Base-by-base conservation (phyloP, 139 green algal species). In the Auxenochlorella protothecoides region DNA sequence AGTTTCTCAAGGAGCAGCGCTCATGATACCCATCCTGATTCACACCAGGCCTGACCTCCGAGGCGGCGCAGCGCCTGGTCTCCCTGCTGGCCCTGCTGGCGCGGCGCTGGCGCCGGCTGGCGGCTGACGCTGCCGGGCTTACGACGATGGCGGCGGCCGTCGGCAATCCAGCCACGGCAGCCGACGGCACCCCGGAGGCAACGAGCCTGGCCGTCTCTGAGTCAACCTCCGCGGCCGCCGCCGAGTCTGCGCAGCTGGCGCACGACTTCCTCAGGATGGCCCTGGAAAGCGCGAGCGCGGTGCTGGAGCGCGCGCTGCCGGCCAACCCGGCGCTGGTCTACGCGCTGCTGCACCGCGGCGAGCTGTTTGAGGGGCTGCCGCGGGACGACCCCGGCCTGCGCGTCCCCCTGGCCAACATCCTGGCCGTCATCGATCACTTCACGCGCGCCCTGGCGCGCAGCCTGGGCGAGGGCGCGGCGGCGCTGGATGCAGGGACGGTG, bases 11-110 rank as follows among this genome's bases (percentile, higher is more conserved):
- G 6, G 10, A 8, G 27, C 64, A 13, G 5, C 16, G 3, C 27
- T 6, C 53, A 44, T 44, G 27, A 44, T 44, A 44, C 13, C 12
- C 66, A 15, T 52, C 3, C 55, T n/a, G 12, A 14, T 55, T 15
- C n/a, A 13, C 59, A 53, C 7, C 57, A 5, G 70, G 73, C 66
- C 74, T 96, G 61, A 86, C 84, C 74, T 72, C 83, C 4, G 85
- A 93, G 71, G 89, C 91, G 2, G 85, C 90, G 12, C 88, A 94
- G 76, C 75, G 84, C 64, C 81, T 96, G 63, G 77, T 96, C 56
- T 80, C 71, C 11, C 78, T 96, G 3, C 83, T 92, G 63, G 70
- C 89, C 63, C 69, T 85, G 68, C 78, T 93, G 56, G 74, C 72
- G 3, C 72, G 76, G 9, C 69, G 75, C 57, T 76, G 71, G 63